Evolutionary conservation across 345 rosid genomes (phyloP).

Genomic region (Odontarrhena argentea): DNA sequence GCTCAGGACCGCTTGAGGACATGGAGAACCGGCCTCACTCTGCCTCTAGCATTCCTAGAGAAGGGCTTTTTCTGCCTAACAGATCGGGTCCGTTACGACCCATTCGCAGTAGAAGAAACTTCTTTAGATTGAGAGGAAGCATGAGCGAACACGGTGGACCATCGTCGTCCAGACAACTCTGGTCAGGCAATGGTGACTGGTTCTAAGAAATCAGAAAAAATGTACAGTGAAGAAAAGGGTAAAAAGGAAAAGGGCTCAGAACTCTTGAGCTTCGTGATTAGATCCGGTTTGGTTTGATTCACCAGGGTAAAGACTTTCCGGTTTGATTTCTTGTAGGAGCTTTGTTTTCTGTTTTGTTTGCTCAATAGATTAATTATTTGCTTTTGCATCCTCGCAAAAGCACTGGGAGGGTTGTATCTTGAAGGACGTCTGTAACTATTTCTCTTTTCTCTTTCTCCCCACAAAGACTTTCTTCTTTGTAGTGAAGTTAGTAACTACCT

Average conservation of each 20-base stretch:
- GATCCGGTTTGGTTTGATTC: constrained; percentile 3
- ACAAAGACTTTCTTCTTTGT: not conserved
- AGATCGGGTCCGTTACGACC: constrained; percentile 92
- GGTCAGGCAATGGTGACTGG: constrained; percentile 41
- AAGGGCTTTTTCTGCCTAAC: constrained; percentile 49
- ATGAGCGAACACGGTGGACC: constrained; percentile 92
- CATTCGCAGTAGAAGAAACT: constrained; percentile 62
- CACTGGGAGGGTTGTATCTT: constrained; percentile 28
- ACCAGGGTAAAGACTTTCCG: constrained; percentile 21
- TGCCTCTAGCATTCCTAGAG: constrained; percentile 57
- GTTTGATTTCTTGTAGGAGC: constrained; percentile 22
- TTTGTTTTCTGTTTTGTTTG: not conserved
- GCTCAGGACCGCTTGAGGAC: constrained; percentile 82
- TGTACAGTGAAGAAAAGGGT: constrained; percentile 36
- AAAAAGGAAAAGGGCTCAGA: constrained; percentile 29
- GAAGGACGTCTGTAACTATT: constrained; percentile 34
- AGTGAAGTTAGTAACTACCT: constrained; percentile 14
- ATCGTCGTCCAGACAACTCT: constrained; percentile 37
- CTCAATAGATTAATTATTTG: constrained; percentile 38
- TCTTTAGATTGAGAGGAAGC: constrained; percentile 79
- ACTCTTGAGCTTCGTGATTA: constrained; percentile 38
- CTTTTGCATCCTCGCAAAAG: constrained; percentile 39
- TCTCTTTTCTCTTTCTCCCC: not conserved
- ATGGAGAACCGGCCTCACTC: constrained; percentile 71
- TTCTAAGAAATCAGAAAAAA: constrained; percentile 27